Conservation (phyloP, 1,139 yeast genomes). For the Scheffersomyces illinoinensis region DNA sequence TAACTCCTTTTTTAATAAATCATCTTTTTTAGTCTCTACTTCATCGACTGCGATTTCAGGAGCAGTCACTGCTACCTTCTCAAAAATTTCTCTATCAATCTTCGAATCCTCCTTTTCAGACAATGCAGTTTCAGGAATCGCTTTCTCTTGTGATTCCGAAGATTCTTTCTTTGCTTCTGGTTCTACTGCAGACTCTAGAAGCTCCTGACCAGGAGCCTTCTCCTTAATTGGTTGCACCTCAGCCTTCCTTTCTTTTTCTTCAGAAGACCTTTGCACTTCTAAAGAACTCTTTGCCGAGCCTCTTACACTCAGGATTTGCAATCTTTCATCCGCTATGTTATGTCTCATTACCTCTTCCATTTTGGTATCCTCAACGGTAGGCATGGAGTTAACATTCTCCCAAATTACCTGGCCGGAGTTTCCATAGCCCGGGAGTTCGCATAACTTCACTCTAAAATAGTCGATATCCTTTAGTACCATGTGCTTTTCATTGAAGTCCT, state of each 20-base stretch:
- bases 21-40: constrained; percentile 10
- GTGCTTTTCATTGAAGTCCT: constrained; percentile 55
- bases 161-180: constrained; percentile 14
- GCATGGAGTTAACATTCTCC: constrained; percentile 61
- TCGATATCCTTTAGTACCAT: constrained; percentile 62
- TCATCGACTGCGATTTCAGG: constrained; percentile 11
- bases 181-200: constrained; percentile 1
- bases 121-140: constrained; percentile 27
- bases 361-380: constrained; percentile 49
- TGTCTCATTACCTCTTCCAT: constrained; percentile 50
- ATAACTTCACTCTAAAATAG: constrained; percentile 60
- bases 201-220: not conserved
- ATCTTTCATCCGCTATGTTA: constrained; percentile 30
- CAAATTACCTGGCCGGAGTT: constrained; percentile 65
- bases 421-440: constrained; percentile 63
- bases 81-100: not conserved
- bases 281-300: constrained; percentile 1
- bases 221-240: constrained; percentile 6
- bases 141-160: constrained; percentile 14
- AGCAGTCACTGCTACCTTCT: not conserved
- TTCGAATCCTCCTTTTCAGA: constrained; percentile 2
- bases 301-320: constrained; percentile 2
- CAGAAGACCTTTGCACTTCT: constrained; percentile 15
- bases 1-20: constrained; percentile 8
- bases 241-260: constrained; percentile 1